A percentile compares a stretch with the other conserved stretches of the same genome.
Conservation (phyloP, 352 stramenopile genomes). For the Phytopythium litorale region DNA sequence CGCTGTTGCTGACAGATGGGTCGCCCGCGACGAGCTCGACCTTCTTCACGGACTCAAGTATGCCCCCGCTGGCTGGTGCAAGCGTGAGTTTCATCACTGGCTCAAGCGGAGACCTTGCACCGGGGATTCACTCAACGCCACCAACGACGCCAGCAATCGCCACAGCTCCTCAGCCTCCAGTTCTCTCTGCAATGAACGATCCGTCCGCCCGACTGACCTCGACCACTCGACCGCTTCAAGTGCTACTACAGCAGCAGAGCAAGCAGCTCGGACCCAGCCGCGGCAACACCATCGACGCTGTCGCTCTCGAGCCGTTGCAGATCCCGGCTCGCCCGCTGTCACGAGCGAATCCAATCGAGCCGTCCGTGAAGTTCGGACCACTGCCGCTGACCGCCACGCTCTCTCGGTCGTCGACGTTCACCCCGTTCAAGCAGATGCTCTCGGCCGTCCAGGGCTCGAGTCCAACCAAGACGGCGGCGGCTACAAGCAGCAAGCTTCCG, state of each 20-base stretch:
- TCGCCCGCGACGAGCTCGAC: neutral
- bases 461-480: neutral
- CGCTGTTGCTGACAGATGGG: slow-evolving; percentile 4
- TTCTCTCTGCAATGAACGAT: neutral
- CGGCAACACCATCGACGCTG: neutral
- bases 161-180: neutral
- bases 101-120: neutral
- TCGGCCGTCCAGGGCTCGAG: neutral
- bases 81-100: neutral
- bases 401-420: neutral
- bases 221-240: neutral
- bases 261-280: slow-evolving; percentile 3
- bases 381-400: neutral
- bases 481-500: neutral
- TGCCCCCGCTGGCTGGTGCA: neutral
- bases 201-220: neutral
- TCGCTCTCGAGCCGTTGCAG: neutral
- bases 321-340: neutral
- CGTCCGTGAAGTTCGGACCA: neutral
- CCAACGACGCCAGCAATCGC: neutral
- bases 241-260: neutral
- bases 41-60: neutral
- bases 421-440: neutral
- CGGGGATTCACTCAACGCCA: neutral
- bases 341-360: neutral